Evolutionary conservation across 345 rosid species (phyloP), one percentile per base, ranked within the genome.

Genomic region (Eutrema yunnanense): DNA sequence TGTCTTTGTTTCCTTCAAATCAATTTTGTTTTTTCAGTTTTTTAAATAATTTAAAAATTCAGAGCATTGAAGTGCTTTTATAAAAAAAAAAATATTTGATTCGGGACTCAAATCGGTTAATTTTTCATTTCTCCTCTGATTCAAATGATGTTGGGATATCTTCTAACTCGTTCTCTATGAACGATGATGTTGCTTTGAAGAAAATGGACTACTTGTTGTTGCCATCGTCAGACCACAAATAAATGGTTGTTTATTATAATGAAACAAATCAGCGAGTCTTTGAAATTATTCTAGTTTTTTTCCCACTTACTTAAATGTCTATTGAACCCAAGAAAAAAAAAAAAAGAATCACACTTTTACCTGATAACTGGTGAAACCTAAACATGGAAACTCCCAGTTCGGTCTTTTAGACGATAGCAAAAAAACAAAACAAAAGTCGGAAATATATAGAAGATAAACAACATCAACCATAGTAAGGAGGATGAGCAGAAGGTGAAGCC

Each of bases 381-480:
- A 40, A 65, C 65, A 73, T 47, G 60, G 44, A 65, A 73, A 47
- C 51, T 38, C 65, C 62, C 43, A 51, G 32, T 40, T 65, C 0
- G 52, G 52, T 71, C 40, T 71, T 62, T 16, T 16, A 61, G 69
- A 11, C 59, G 67, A 62, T 61, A 61, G 55, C 38, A 72, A 53
- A 58, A 37, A 22, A 22, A 22, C 1, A 22, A 6, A 8, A 38
- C 9, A 9, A 8, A 9, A 38, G 47, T 22, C 67, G 37, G 10
- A 41, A 47, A 62, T 11, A n/a, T 43, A 19, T 13, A 14, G 69
- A 32, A 33, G 10, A 65, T 7, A 30, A 56, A 1, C 1, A 16
- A 5, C 4, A 51, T 76, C 65, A 76, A 19, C 75, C 79, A 69
- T 76, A 76, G 66, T 76, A 63, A 16, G 74, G 79, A 76, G 79